Evolutionary conservation across 805 yeast species (phyloP).

Genomic region (Candida tammaniensis): DNA sequence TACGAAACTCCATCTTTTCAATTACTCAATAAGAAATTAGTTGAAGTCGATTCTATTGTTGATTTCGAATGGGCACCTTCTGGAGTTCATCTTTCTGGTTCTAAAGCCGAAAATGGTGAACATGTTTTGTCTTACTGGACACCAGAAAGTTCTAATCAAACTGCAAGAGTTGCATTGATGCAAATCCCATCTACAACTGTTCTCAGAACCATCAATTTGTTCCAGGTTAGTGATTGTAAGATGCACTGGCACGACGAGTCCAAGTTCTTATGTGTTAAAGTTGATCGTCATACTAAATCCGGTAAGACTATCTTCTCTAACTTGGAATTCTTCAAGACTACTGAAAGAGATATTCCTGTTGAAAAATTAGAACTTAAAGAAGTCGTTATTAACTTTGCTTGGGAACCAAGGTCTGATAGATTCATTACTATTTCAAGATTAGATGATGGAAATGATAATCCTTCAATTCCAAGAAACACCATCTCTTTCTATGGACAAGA

Average conservation of each 20-base stretch:
- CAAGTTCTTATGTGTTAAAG: conserved; percentile 84
- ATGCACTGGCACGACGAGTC: conserved; percentile 93
- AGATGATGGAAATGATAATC: conserved; percentile 55
- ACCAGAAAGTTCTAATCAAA: conserved; percentile 88
- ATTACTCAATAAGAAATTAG: conserved; percentile 79
- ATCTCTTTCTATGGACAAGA: conserved; percentile 85
- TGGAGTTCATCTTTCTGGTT: conserved; percentile 63
- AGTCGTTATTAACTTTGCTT: conserved; percentile 79
- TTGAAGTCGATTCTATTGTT: conserved; percentile 78
- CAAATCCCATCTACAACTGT: conserved; percentile 81
- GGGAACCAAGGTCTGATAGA: conserved; percentile 94
- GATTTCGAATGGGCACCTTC: conserved; percentile 97
- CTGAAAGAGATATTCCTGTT: conserved; percentile 89
- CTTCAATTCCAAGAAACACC: conserved; percentile 63
- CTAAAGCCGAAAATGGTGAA: conserved; percentile 52
- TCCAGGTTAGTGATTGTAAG: conserved; percentile 89
- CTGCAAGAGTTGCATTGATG: conserved; percentile 91
- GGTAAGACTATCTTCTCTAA: conserved; percentile 89
- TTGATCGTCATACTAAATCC: conserved; percentile 95
- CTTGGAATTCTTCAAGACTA: conserved; percentile 84
- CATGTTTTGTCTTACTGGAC: conserved; percentile 91
- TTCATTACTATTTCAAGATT: conserved; percentile 73
- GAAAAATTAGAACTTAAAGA: conserved; percentile 93
- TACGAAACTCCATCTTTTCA: conserved; percentile 80
- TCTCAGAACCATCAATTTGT: conserved; percentile 86